phyloP scores from a whole-genome alignment of 2,329 filamentous ascomycete genomes.

The Cladosporium sp. region DNA sequence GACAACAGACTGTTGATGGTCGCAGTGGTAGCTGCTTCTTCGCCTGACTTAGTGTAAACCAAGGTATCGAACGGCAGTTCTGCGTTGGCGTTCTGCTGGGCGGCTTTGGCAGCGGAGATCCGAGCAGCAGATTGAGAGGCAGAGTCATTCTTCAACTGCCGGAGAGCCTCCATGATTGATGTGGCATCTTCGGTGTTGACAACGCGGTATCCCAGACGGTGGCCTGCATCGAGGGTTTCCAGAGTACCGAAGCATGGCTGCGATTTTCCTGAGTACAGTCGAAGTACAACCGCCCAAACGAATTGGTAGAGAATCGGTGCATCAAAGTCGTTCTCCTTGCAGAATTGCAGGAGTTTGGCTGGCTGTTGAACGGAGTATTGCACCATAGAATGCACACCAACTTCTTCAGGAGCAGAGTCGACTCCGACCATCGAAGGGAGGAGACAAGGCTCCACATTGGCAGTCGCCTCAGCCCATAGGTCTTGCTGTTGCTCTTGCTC shows the following conservation, averaged over 20 bases:
- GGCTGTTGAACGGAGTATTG: slow-evolving; percentile 11
- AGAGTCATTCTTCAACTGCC: slow-evolving; percentile 13
- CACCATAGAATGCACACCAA: neutral
- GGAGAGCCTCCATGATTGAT: slow-evolving; percentile 3
- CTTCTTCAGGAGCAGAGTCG: neutral
- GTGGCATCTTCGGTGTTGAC: slow-evolving; percentile 6
- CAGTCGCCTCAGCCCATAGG: neutral
- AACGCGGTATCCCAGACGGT: slow-evolving; percentile 9
- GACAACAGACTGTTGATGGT: slow-evolving; percentile 17
- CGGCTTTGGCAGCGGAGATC: neutral
- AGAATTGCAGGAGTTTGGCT: slow-evolving; percentile 15
- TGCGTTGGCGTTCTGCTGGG: neutral
- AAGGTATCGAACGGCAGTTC: slow-evolving; percentile 16
- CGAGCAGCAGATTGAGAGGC: slow-evolving; percentile 5
- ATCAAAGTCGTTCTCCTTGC: slow-evolving; percentile 17
- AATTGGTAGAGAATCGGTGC: slow-evolving; percentile 13
- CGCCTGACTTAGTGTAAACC: slow-evolving; percentile 10
- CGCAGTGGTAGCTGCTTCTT: neutral
- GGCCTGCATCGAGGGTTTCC: neutral
- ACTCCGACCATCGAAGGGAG: neutral
- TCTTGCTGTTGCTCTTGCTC: neutral
- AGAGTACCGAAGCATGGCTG: slow-evolving; percentile 13
- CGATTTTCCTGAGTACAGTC: slow-evolving; percentile 8
- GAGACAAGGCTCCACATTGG: slow-evolving; percentile 7
- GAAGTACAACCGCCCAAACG: slow-evolving; percentile 17